Conservation (phyloP, 176 grass and related monocot species). For the Musa acuminata region DNA sequence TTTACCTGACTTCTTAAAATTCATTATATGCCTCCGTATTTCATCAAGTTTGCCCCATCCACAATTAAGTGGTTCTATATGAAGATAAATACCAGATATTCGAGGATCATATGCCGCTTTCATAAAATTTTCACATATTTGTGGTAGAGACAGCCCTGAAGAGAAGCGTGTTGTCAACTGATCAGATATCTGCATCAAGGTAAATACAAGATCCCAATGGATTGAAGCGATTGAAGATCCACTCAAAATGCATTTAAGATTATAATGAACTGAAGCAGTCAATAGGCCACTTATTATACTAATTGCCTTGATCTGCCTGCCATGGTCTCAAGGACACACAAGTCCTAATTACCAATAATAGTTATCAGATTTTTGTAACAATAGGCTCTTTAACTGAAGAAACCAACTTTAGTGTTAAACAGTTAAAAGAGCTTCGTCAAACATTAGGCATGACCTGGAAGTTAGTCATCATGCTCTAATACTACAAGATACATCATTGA, state of each 20-base stretch:
- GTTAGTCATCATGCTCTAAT: too few relatives aligned
- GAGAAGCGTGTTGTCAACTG: constrained; percentile 58
- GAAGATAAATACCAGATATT: constrained; percentile 79
- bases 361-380: too few relatives aligned
- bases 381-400: too few relatives aligned
- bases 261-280: neutral
- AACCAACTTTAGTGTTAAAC: too few relatives aligned
- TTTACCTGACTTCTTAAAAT: constrained; percentile 92
- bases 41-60: constrained; percentile 94
- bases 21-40: constrained; percentile 77
- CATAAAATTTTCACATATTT: constrained; percentile 84
- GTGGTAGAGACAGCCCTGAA: constrained; percentile 65
- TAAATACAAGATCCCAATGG: neutral
- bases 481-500: too few relatives aligned
- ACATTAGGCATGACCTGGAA: too few relatives aligned
- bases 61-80: constrained; percentile 72
- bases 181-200: constrained; percentile 62
- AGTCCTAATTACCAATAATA: too few relatives aligned
- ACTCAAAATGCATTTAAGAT: neutral
- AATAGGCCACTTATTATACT: neutral
- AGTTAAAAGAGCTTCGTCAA: too few relatives aligned
- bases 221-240: neutral
- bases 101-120: constrained; percentile 92
- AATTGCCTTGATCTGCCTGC: neutral
- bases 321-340: neutral